Evolutionary conservation across 768 basidiomycete genomes (phyloP).

Genomic region (Leccinum subtestaceum): DNA sequence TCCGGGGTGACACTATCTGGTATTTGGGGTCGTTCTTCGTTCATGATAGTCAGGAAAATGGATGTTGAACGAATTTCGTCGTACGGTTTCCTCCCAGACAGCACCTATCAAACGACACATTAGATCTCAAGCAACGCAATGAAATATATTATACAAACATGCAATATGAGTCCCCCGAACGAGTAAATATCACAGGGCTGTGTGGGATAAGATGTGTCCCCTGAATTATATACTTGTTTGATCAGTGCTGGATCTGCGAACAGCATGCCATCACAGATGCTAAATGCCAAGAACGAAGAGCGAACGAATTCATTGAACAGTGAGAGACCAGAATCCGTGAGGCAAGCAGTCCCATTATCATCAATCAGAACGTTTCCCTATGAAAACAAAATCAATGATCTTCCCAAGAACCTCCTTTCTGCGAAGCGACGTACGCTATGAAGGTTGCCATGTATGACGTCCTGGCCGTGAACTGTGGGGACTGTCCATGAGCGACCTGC

Average conservation of each 20-base stretch:
- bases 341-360: constrained; percentile 37
- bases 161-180: constrained; percentile 36
- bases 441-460: constrained; percentile 36
- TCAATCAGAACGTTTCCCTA: constrained; percentile 45
- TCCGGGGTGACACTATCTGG: neutral
- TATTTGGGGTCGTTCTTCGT: constrained; percentile 16
- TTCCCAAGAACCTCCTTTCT: neutral
- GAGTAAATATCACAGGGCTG: constrained; percentile 28
- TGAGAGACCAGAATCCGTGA: constrained; percentile 48
- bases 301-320: constrained; percentile 25
- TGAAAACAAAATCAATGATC: neutral
- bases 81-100: constrained; percentile 22
- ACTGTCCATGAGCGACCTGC: neutral
- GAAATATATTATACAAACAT: constrained; percentile 16
- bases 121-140: constrained; percentile 1
- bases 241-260: constrained; percentile 44
- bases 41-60: neutral
- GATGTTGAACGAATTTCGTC: neutral
- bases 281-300: constrained; percentile 33
- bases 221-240: neutral
- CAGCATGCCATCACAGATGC: constrained; percentile 37
- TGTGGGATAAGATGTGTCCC: constrained; percentile 13
- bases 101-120: constrained; percentile 13
- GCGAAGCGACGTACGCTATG: constrained; percentile 28
- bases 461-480: constrained; percentile 21